Base-by-base conservation (phyloP, 139 green algal species). In the Marvania coccoides region DNA sequence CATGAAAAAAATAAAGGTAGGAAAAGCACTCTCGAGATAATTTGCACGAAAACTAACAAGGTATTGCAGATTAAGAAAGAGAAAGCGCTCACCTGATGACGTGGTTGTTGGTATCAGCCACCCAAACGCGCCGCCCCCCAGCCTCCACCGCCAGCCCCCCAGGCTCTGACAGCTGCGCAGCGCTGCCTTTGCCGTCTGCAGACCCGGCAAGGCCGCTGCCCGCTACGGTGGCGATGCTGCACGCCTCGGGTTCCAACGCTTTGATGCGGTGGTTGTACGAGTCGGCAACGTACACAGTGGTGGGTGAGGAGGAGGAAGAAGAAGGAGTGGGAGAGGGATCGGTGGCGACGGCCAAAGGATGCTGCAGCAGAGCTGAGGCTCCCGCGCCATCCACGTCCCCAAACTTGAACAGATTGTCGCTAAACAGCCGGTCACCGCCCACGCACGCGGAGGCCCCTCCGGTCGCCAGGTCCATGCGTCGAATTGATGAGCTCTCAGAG, bases 261-360 rank as follows among this genome's bases (percentile, higher is more conserved):
- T 92, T 92, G 35, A 92, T 63, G 12, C 75, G 74, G 77, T 92
- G 87, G 61, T 92, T 92, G 85, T 92, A 92, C 19, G 67, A 84
- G 61, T 92, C 86, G 19, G 86, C 85, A 13, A 92, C 70, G 46
- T 76, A 83, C 12, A 94, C 71, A 58, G 48, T 39, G 40, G 2
- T 26, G 70, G 28, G 6, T n/a, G 35, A 39, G 40, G 2, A 26
- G 70, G 28, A 6, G 29, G 35, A 39, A 72, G 54, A 29, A 45
- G 42, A 1, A 23, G 24, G 34, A 0, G 10, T 5, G 38, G 19
- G 34, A 47, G 47, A 19, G 3, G 28, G 7, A 8, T 24, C 28
- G 10, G 46, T 1, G 23, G 3, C 23, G 33, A 88, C 78, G 1
- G 67, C 81, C 29, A 89, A 63, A 0, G 82, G 82, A 60, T 89